phyloP scores from a whole-genome alignment of 306 rosid species.

The Glycine latifolia region DNA sequence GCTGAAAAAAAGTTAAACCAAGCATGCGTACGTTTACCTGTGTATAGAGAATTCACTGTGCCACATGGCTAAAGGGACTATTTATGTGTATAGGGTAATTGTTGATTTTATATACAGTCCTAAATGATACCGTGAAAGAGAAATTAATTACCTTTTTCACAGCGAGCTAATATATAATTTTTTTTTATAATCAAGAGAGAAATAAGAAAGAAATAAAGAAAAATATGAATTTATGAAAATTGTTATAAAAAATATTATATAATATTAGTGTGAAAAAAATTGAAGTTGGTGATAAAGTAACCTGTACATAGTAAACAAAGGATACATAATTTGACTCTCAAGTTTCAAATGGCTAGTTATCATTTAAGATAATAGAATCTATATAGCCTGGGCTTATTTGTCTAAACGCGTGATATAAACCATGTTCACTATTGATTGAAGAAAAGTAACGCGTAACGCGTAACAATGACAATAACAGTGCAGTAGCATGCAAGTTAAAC shows the following conservation, averaged over 20 bases:
- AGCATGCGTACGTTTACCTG: background rate
- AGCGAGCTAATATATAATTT: no score
- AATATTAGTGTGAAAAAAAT: no score
- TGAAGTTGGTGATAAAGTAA: no score
- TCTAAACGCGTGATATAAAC: background rate
- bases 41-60: background rate
- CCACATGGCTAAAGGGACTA: constrained; percentile 1
- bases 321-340: background rate
- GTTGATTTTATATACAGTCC: background rate
- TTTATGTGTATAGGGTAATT: background rate
- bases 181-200: background rate
- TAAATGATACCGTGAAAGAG: no score
- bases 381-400: background rate
- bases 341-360: background rate
- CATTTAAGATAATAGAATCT: background rate
- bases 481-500: background rate
- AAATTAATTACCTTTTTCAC: no score
- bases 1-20: background rate
- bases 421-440: background rate
- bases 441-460: background rate
- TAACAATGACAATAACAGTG: background rate
- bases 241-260: background rate
- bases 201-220: no score
- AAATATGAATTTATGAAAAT: background rate
- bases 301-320: background rate